Conservation (phyloP, 768 basidiomycete species). For the Pleurotus tuoliensis region DNA sequence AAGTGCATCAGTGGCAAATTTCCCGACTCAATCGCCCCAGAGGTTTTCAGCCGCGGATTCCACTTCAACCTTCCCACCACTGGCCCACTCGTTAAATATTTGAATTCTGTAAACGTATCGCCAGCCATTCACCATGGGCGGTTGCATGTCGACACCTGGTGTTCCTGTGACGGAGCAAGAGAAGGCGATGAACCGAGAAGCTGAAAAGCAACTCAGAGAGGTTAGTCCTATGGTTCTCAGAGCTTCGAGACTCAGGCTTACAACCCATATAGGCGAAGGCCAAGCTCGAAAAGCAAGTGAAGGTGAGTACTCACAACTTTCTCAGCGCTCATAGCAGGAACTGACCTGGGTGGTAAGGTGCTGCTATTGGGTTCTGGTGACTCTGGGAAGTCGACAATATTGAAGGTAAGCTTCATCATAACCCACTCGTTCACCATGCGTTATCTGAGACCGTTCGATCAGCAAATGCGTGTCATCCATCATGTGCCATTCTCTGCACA, state of each 20-base stretch:
- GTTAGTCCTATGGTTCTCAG: conserved; percentile 30
- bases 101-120: neutral
- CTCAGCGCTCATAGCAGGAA: neutral
- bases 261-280: conserved; percentile 57
- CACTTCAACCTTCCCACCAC: neutral
- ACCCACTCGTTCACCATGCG: neutral
- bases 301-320: conserved; percentile 39
- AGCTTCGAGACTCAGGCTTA: neutral
- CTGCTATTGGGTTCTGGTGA: conserved; percentile 91
- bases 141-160: conserved; percentile 65
- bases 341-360: conserved; percentile 42
- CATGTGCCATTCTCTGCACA: conserved; percentile 73
- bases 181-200: conserved; percentile 59
- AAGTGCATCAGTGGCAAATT: neutral
- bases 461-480: conserved; percentile 99
- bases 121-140: conserved; percentile 52
- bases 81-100: neutral
- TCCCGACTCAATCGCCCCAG: neutral
- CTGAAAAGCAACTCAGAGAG: conserved; percentile 76
- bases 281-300: conserved; percentile 69
- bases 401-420: conserved; percentile 51
- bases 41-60: neutral
- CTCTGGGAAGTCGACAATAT: conserved; percentile 88
- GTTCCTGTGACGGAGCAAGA: conserved; percentile 63
- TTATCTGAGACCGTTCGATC: neutral